Base-by-base conservation (phyloP, 495 filamentous ascomycete species). In the Penicillium antarcticum region DNA sequence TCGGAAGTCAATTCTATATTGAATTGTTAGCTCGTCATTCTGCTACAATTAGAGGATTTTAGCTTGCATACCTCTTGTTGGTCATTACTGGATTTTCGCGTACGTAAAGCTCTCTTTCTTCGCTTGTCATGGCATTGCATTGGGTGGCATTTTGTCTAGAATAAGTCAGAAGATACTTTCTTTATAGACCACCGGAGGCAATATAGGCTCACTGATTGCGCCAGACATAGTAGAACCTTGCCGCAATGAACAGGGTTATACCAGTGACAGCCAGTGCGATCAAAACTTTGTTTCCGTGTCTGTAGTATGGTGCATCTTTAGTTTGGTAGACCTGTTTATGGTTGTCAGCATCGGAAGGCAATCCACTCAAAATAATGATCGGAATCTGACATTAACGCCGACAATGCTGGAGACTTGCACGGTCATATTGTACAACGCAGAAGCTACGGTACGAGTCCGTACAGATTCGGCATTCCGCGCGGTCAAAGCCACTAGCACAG, bases 401-500 rank as follows among this genome's bases (percentile, higher is more conserved):
- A 71, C 57, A 42, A 87, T 80, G 43, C 86, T 80, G 16, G 72
- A 80, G 11, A 74, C 67, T 60, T 90, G 86, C 1, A 89, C 82
- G 32, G 70, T 75, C 85, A 90, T 88, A 70, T 89, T 89, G 64
- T 91, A 91, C 13, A 87, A 16, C 1, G 74, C 71, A 44, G 79
- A 75, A 11, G 75, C 76, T 5, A 87, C 79, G 9, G 84, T 80
- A 3, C 85, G 62, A 0, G 85, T 87, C 5, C 84, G 69, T 12
- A 87, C 85, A 0, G 79, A 79, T 31, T 83, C 84, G 12, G 81
- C 76, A 58, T 87, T 86, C 39, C 78, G 70, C 0, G 80, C 80
- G 21, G 81, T 82, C 78, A 82, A 80, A 13, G 77, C 83, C 1
- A 87, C 84, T 41, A 87, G 69, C n/a, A 87, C 81, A 0, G 85